Conservation (phyloP, 306 rosid genomes). For the Mucuna pruriens region DNA sequence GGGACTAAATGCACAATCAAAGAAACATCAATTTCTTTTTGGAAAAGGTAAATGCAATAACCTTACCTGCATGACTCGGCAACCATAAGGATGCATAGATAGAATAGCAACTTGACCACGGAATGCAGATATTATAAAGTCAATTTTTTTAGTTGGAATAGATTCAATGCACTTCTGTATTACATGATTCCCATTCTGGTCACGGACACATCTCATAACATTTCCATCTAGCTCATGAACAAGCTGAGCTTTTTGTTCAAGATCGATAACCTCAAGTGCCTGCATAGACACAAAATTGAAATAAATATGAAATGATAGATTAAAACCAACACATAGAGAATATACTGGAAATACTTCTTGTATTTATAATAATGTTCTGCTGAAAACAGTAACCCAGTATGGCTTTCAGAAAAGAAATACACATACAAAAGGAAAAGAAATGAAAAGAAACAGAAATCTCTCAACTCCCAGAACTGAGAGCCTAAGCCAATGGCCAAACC, state of each 20-base stretch:
- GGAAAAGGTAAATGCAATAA: constrained; percentile 19
- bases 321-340: background rate
- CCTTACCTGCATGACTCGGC: constrained; percentile 67
- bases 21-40: background rate
- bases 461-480: background rate
- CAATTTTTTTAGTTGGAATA: constrained; percentile 53
- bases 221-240: constrained; percentile 68
- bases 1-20: constrained; percentile 7
- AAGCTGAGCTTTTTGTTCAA: constrained; percentile 64
- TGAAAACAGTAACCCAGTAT: background rate
- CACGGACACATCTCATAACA: constrained; percentile 68
- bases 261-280: constrained; percentile 73
- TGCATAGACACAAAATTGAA: constrained; percentile 36
- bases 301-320: constrained; percentile 18
- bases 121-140: constrained; percentile 62
- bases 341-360: background rate
- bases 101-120: constrained; percentile 56
- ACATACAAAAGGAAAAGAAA: background rate
- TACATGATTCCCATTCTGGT: constrained; percentile 74
- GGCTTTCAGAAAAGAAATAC: background rate
- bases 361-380: background rate
- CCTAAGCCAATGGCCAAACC: background rate
- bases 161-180: constrained; percentile 72
- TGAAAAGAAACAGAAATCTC: background rate
- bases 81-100: constrained; percentile 70